Base-by-base conservation (phyloP, 305 asterid genomes). In the Fraxinus sp. region DNA sequence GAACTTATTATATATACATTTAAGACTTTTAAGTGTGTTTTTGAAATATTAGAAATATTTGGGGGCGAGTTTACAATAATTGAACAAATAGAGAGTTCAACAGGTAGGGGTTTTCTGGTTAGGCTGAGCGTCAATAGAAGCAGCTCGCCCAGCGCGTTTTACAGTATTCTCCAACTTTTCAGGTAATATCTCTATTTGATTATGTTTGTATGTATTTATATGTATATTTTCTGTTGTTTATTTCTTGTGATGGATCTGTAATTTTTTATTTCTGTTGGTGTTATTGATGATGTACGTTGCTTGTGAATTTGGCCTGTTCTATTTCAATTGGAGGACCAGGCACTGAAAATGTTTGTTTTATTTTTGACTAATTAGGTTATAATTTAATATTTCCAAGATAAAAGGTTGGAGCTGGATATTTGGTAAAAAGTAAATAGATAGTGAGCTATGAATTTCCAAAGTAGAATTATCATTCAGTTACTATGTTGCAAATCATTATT, bases 71-170 rank as follows among this genome's bases (percentile, higher is more conserved):
- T 8, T 8, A 22, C 7, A 64, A 64, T 64, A 24, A 26, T 10
- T 64, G 32, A 64, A 22, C 83, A 8, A 87, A 77, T 75, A 79
- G 64, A 79, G 82, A 71, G 80, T 79, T 64, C 72, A 26, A 64
- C 32, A 5, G 1, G 32, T 83, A 82, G 90, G 90, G 88, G 81
- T 87, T 75, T 77, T 46, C 68, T 62, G 83, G 77, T 76, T 80
- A 57, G 24, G 24, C 66, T 59, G 78, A 82, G 46, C 80, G 85
- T 66, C 79, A 46, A 18, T 75, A 26, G 77, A 81, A 83, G 87
- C 90, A 64, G 87, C 90, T 85, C 80, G 16, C 57, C 83, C 80
- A 7, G 68, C 35, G 80, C 10, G 32, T 75, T 78, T 35, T 52
- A 82, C 86, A 16, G 14, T 52, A 16, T 30, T 76, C 33, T 81